Base-by-base conservation (phyloP, 441 rosid species). In the Manihot esculenta region DNA sequence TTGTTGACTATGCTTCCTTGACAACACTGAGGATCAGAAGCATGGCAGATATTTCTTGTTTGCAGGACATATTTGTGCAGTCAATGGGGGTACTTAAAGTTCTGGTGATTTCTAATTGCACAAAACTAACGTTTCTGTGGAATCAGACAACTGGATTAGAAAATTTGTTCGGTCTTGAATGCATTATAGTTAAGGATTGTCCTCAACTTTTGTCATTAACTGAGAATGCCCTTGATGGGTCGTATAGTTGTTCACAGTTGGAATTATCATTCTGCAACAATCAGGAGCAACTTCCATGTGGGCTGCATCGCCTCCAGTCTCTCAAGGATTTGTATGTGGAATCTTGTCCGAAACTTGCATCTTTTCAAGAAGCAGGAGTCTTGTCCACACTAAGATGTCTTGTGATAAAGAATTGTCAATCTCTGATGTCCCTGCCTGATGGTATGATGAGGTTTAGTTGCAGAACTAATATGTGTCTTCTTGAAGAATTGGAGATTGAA, bases 401-500 rank as follows among this genome's bases (percentile, higher is more conserved):
- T 5, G 44, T 62, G 45, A 14, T 62, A 20, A 6, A 24, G 30
- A 24, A 42, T 57, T 57, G 41, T 27, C 0, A 27, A 57, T 38
- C 62, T 57, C 41, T 27, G 27, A 1, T 9, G 35, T 59, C 14
- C 26, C 63, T 59, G 13, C 63, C 63, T 30, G 41, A 57, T 27
- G 62, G 20, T 27, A 0, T 27, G 12, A 38, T 38, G 42, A 38
- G 42, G 42, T 38, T 38, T 9, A 38, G 42, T 38, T 38, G 42
- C 42, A 38, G 42, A 38, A 38, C 42, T 38, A 14, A 15, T 35
- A 7, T 6, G 17, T 57, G 38, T 57, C 11, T 4, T 57, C 62
- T 57, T 57, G 38, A 57, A 57, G 20, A 14, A 30, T 57, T 57
- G 61, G 41, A 57, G 61, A 57, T 57, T 24, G 61, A 57, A 57